Conservation (phyloP, 352 stramenopile genomes). For the Phytophthora meadii region DNA sequence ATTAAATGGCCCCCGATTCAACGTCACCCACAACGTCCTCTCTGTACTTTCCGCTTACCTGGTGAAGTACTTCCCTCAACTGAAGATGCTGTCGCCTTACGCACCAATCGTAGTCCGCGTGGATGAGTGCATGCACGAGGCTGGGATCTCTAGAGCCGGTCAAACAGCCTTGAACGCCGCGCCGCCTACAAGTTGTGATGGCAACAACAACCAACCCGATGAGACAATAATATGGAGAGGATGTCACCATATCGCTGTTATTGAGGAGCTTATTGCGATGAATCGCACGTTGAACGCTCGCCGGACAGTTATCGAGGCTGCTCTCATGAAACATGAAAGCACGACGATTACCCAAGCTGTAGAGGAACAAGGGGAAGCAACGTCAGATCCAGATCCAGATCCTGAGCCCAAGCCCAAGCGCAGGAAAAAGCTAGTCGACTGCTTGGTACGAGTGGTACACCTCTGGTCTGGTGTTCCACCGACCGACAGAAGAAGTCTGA, state of each 20-base stretch:
- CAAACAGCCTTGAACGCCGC: neutral
- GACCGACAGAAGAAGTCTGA: slow-evolving; percentile 34
- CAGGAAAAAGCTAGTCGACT: neutral
- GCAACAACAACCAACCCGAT: neutral
- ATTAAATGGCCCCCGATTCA: neutral
- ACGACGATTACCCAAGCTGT: no score
- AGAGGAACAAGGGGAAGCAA: no score
- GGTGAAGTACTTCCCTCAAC: slow-evolving; percentile 11
- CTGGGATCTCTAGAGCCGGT: neutral
- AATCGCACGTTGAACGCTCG: no score
- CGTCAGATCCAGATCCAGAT: neutral
- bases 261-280: no score
- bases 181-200: neutral
- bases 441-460: slow-evolving; percentile 29
- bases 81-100: slow-evolving; percentile 1
- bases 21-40: slow-evolving; percentile 3
- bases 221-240: neutral
- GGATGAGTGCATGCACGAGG: slow-evolving; percentile 5
- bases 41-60: slow-evolving; percentile 1
- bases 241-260: no score
- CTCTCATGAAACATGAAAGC: no score
- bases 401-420: slow-evolving; percentile 1
- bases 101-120: slow-evolving; percentile 8
- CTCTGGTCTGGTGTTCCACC: neutral
- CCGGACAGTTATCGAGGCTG: no score